Evolutionary conservation across 441 rosid genomes (phyloP).

Genomic region (Aquilaria agallochum): DNA sequence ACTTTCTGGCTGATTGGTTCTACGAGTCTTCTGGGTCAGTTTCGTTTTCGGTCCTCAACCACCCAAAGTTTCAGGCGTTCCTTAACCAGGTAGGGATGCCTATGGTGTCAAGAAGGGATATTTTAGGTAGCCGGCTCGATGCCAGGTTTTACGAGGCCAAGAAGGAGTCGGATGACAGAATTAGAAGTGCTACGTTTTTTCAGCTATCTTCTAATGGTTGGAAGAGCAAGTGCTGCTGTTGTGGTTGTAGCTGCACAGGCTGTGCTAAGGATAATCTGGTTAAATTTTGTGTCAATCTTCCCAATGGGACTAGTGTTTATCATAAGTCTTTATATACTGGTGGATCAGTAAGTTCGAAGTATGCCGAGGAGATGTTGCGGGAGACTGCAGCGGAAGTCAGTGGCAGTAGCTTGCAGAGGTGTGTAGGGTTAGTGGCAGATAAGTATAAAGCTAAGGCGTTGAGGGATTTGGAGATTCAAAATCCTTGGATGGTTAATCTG

Average conservation of each 20-base stretch:
- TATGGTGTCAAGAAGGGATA: slow-evolving; percentile 27
- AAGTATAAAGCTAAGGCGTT: slow-evolving; percentile 39
- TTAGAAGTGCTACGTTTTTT: slow-evolving; percentile 39
- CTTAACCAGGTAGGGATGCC: slow-evolving; percentile 42
- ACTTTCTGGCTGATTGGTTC: slow-evolving; percentile 39
- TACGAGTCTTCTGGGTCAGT: slow-evolving; percentile 45
- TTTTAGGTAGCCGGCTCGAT: slow-evolving; percentile 32
- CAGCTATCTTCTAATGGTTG: slow-evolving; percentile 43
- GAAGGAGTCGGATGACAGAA: slow-evolving; percentile 30
- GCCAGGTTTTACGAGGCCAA: slow-evolving; percentile 28
- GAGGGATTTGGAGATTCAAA: slow-evolving; percentile 42
- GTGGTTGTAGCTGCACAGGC: neutral
- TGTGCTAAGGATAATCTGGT: slow-evolving; percentile 30
- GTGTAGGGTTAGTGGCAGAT: slow-evolving; percentile 42
- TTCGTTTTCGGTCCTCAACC: slow-evolving; percentile 38
- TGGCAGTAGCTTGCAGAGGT: slow-evolving; percentile 33
- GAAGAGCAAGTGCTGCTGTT: slow-evolving; percentile 23
- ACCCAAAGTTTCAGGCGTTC: slow-evolving; percentile 39
- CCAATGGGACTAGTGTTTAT: slow-evolving; percentile 37
- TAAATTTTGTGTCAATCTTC: slow-evolving; percentile 37
- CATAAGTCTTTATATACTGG: slow-evolving; percentile 28
- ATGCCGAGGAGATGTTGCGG: slow-evolving; percentile 42
- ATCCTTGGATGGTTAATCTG: slow-evolving; percentile 47
- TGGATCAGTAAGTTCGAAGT: slow-evolving; percentile 33
- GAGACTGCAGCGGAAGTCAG: slow-evolving; percentile 32